Percentiles rank a stretch among this genome's conserved stretches.
Conservation (phyloP, 805 yeast species). For the Candida yuanshanica region DNA sequence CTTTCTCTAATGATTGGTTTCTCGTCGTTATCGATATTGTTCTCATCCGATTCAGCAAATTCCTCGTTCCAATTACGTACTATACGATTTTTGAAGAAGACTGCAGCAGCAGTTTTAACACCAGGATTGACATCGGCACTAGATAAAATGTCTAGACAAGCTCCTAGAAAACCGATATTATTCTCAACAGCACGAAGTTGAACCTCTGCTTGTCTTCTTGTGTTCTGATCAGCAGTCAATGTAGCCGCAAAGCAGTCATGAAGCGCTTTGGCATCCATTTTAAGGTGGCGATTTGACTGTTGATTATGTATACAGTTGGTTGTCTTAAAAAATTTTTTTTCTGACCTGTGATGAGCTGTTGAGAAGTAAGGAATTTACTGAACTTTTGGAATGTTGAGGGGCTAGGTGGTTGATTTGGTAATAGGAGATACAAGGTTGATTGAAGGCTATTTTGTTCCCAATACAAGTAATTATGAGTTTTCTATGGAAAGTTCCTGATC, state of each 20-base stretch:
- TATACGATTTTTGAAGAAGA: slow-evolving; percentile 75
- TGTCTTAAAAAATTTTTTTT: too few relatives aligned
- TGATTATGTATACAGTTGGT: too few relatives aligned
- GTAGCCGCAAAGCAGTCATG: slow-evolving; percentile 79
- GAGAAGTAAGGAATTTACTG: too few relatives aligned
- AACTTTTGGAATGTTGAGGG: too few relatives aligned
- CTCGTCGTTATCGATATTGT: slow-evolving; percentile 57
- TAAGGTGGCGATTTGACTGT: too few relatives aligned
- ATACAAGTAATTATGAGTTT: too few relatives aligned
- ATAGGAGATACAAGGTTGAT: too few relatives aligned
- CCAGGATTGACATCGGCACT: slow-evolving; percentile 44
- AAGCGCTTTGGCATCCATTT: slow-evolving; percentile 64
- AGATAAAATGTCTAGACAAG: slow-evolving; percentile 71
- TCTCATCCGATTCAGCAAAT: slow-evolving; percentile 25
- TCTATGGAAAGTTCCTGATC: too few relatives aligned
- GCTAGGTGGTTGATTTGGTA: too few relatives aligned
- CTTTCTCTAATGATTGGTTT: slow-evolving; percentile 68
- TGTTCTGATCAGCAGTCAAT: slow-evolving; percentile 55
- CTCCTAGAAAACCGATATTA: slow-evolving; percentile 70
- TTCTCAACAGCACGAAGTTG: slow-evolving; percentile 53
- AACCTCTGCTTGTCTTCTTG: slow-evolving; percentile 64
- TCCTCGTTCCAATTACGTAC: slow-evolving; percentile 51
- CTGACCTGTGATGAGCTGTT: too few relatives aligned
- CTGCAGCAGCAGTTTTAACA: slow-evolving; percentile 68
- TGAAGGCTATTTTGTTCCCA: too few relatives aligned